Conservation (phyloP, 768 basidiomycete species). For the Termitomyces heimii region DNA sequence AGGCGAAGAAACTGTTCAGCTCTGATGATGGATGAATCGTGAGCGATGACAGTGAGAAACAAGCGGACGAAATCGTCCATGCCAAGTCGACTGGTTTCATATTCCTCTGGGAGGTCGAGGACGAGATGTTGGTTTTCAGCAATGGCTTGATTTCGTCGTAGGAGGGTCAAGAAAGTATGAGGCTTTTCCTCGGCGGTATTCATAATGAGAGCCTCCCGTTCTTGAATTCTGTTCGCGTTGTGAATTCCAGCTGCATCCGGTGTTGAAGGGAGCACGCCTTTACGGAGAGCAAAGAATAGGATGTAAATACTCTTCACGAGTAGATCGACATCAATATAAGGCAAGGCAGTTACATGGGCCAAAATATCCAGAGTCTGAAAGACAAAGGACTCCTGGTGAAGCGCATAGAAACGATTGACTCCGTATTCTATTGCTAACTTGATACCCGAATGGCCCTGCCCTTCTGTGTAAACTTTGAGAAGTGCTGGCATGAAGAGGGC, state of each 20-base stretch:
- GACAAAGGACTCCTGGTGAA: constrained; percentile 67
- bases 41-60: constrained; percentile 75
- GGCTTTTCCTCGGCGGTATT: constrained; percentile 69
- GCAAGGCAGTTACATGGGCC: constrained; percentile 46
- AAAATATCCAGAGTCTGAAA: constrained; percentile 68
- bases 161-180: constrained; percentile 56
- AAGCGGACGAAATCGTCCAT: constrained; percentile 66
- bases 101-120: constrained; percentile 50
- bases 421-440: constrained; percentile 67
- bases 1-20: constrained; percentile 66
- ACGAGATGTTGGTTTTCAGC: constrained; percentile 32
- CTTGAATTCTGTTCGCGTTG: constrained; percentile 54
- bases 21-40: constrained; percentile 59
- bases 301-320: constrained; percentile 51
- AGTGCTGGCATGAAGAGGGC: constrained; percentile 70
- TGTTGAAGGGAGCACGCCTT: constrained; percentile 28
- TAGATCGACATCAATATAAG: constrained; percentile 42
- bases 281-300: constrained; percentile 53
- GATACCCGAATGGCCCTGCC: constrained; percentile 50
- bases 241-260: constrained; percentile 66
- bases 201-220: constrained; percentile 65
- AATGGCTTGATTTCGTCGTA: constrained; percentile 39
- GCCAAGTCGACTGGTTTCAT: constrained; percentile 48
- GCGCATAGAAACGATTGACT: constrained; percentile 63
- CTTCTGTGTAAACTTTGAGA: constrained; percentile 64